Evolutionary conservation across 805 yeast genomes (phyloP), one percentile per base, ranked within the genome.

Genomic region (Vanderwaltozyma verrucispora): DNA sequence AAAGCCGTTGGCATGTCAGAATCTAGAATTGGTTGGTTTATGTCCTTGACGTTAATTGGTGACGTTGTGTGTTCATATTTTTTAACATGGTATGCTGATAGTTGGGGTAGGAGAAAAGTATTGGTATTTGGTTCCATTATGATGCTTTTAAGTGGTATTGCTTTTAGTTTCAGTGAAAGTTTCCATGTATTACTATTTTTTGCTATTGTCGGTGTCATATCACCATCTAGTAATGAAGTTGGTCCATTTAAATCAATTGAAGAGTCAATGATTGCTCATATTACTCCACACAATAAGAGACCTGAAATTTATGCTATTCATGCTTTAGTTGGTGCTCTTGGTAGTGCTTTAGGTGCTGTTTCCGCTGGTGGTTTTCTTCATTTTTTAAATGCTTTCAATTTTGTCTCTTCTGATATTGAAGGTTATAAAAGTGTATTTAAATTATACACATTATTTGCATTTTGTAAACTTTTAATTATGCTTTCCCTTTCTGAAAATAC

Each of bases 241-340:
- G 95, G 95, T 0, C 95, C 95, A 0, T 86, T 86, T 58, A 80
- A 82, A 51, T 75, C 92, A 0, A 76, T 86, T 21, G 95, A 86
- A 55, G 95, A 85, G 52, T 77, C 89, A 1, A 71, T 83, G 28
- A 66, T 86, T 35, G 92, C 95, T 0, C 89, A 83, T 56, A 61
- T 86, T 44, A 80, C 94, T 0, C 76, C 80, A 0, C 69, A 68
- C 27, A 64, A 64, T 37, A 72, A 71, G 39, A 65, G 94, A 32
- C 79, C 94, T 1, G 83, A 76, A 45, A 64, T 84, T 2, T 85
- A 76, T 63, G 92, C 92, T 0, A 64, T 79, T 47, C 84, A 85
- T 52, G 78, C 82, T 27, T 57, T 83, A 20, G 62, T 80, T 32
- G 78, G 83, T 1, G 72, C 87, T 1, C 59, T 69, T 2, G 95